Base-by-base conservation (phyloP, 2,329 filamentous ascomycete species). In the Fusarium abutilonis region DNA sequence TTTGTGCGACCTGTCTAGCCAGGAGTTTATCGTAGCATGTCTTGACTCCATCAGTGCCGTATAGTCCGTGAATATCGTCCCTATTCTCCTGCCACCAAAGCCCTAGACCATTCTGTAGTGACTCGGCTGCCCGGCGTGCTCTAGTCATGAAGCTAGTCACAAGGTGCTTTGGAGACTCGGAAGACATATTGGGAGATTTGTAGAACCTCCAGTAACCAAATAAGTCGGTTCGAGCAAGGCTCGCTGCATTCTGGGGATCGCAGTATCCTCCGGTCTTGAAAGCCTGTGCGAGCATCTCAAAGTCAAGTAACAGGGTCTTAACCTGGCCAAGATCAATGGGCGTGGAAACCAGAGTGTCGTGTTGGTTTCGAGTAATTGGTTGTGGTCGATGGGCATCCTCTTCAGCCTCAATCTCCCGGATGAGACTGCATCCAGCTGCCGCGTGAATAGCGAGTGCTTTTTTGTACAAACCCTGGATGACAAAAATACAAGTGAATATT, bases 401-500 rank as follows among this genome's bases (percentile, higher is more conserved):
- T 14, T 51, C 48, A 23, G 26, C 8, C 21, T 51, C 29, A 9
- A 51, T 31, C 6, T 51, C 47, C 15, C 40, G 7, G 13, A 51
- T 40, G 8, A 51, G 39, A n/a, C 28, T 55, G 17, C 39, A 49
- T 23, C 44, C 52, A 31, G 52, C 52, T 10, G 31, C 19, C 11
- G 36, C 29, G 23, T 55, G 52, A 9, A 55, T 17, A 9, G 13
- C 11, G 9, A 46, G 43, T 5, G 45, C 19, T 23, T 49, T 44
- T 9, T 47, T 17, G 3, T 53, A 39, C 17, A 53, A 17, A 7
- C 51, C 51, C 14, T 52, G 41, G 1, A 52, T 13, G 11, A 17
- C 32, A 13, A 38, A 54, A 15, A 49, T 48, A 15, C 31, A 42
- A 29, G 52, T 43, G 21, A 49, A 42, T n/a, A 49, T 42, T 21